Percentiles rank a stretch among this genome's conserved stretches.
These are phyloP conservation scores for Fusarium sp. DNA, from an alignment of 2,329 filamentous ascomycete genomes.

Conservation along the genomic window DNA sequence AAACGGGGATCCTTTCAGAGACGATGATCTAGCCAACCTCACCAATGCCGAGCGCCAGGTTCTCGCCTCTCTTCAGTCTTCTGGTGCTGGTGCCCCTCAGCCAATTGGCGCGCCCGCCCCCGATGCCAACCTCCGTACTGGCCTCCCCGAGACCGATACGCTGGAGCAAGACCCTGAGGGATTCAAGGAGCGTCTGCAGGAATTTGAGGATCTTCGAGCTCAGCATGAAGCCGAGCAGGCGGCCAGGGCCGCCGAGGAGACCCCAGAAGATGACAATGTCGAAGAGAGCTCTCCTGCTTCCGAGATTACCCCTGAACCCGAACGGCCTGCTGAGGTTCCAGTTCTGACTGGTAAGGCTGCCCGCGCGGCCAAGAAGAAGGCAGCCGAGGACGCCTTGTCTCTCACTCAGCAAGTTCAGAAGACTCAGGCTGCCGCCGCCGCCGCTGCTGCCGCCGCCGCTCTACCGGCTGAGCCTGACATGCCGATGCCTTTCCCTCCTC, in stretches of 20 bases:
- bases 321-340: constrained; percentile 23
- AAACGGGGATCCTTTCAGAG: constrained; percentile 67
- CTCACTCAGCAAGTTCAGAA: constrained; percentile 88
- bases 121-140: constrained; percentile 55
- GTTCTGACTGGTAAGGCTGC: constrained; percentile 40
- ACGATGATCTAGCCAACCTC: constrained; percentile 81
- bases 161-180: constrained; percentile 68
- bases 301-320: constrained; percentile 22
- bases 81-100: constrained; percentile 48
- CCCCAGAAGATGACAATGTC: constrained; percentile 50
- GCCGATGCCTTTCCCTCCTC: constrained; percentile 80
- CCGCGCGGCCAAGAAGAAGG: constrained; percentile 50
- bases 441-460: constrained; percentile 45
- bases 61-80: constrained; percentile 54
- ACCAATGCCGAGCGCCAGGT: constrained; percentile 65
- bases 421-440: constrained; percentile 65
- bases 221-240: constrained; percentile 72
- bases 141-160: constrained; percentile 63
- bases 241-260: constrained; percentile 48
- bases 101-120: constrained; percentile 51
- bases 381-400: constrained; percentile 64
- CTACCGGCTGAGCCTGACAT: constrained; percentile 70
- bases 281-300: constrained; percentile 30
- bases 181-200: constrained; percentile 78
- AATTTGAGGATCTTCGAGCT: constrained; percentile 85